These are phyloP conservation scores for Pneumocystis wakefieldiae DNA, from an alignment of 1,139 yeast genomes.

Conservation along the genomic window DNA sequence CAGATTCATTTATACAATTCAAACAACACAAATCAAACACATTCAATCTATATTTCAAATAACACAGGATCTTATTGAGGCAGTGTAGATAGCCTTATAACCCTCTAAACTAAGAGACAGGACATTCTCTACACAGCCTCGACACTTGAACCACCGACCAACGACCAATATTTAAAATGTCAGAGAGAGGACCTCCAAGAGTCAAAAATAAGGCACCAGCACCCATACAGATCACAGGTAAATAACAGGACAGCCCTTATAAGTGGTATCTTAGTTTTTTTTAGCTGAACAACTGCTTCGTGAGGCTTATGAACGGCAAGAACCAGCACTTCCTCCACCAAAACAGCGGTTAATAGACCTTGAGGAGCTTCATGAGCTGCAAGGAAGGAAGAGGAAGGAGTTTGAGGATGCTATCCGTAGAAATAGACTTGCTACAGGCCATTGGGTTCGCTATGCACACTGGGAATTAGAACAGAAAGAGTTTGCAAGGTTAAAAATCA, in stretches of 20 bases:
- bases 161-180: neutral
- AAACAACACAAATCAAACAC: no score
- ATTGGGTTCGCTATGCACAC: conserved; percentile 84
- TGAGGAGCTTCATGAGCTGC: conserved; percentile 65
- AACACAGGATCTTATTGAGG: no score
- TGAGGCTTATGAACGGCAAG: conserved; percentile 40
- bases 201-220: conserved; percentile 34
- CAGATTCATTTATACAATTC: no score
- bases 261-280: conserved; percentile 18
- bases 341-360: conserved; percentile 50
- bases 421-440: conserved; percentile 65
- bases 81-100: neutral
- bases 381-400: conserved; percentile 61
- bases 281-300: conserved; percentile 42
- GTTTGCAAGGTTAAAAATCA: conserved; percentile 22
- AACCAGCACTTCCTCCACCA: conserved; percentile 31
- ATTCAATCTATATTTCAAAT: no score
- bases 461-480: conserved; percentile 79
- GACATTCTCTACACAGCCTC: no score
- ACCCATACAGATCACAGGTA: conserved; percentile 26
- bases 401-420: conserved; percentile 74
- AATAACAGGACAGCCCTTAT: neutral
- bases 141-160: neutral
- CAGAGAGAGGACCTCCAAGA: conserved; percentile 18
- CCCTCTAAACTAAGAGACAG: no score